Base-by-base conservation (phyloP, 108 stramenopile species). In the Skeletonema tropicum region DNA sequence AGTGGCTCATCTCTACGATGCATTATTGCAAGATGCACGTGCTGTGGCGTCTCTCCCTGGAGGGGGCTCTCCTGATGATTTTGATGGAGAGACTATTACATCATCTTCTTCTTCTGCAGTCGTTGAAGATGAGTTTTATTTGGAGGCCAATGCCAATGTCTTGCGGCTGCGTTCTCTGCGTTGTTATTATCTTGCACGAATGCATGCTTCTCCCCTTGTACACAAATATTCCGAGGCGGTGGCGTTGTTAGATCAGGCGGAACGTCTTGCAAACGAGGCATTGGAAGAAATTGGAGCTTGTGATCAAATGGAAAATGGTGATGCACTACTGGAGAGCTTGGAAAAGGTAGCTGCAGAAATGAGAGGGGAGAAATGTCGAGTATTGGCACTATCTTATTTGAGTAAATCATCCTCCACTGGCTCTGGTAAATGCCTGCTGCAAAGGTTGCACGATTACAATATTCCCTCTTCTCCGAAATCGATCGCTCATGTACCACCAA, bases 281-380 rank as follows among this genome's bases (percentile, higher is more conserved):
- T 29, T 71, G 60, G 93, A 94, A 77, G 93, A 94, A 73, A 88
- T 94, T 42, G 87, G 86, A 19, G 93, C 93, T 12, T 94, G 93
- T 79, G 91, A 92, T 58, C 77, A 83, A 61, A 90, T 89, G 89
- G 79, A 88, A 8, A 74, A 79, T 57, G 72, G 75, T 5, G 87
- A 89, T 15, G 68, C 74, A 23, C 78, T 87, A 48, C 64, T 92
- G 67, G 67, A 86, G 17, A 70, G 74, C n/a, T 74, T 94, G 58
- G 84, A 88, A 25, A 65, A 52, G 13, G 71, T 92, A 6, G 61
- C 74, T 10, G 31, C 52, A 35, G 82, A 80, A 13, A 83, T 86
- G 62, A 70, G 65, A 17, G 75, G 63, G 19, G 82, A 80, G 17
- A 83, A 68, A 58, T 74, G 72, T 66, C 82, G 83, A 13, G 76